Conservation (phyloP, 495 filamentous ascomycete species). For the Staphylotrichum longicolle region DNA sequence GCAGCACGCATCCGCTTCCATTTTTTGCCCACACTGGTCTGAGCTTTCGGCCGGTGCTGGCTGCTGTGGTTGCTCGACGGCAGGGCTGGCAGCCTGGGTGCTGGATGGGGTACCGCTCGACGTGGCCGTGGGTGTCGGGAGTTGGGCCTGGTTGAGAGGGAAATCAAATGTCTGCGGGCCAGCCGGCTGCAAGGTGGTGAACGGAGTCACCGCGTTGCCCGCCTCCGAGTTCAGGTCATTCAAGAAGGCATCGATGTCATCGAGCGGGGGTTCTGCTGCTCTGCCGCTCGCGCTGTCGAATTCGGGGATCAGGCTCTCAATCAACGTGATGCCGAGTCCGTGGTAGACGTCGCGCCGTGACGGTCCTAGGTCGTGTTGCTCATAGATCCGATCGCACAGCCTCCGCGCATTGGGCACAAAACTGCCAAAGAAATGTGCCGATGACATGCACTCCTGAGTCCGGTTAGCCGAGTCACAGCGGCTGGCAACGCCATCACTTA, state of each 20-base stretch:
- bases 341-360: slow-evolving; percentile 40
- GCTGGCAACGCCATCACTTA: slow-evolving; percentile 19
- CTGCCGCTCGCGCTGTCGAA: slow-evolving; percentile 20
- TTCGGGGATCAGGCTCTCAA: slow-evolving; percentile 37
- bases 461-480: slow-evolving; percentile 21
- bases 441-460: slow-evolving; percentile 33
- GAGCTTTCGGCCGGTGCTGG: slow-evolving; percentile 11
- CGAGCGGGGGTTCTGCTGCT: not conserved
- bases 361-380: slow-evolving; percentile 31
- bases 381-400: slow-evolving; percentile 42
- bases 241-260: slow-evolving; percentile 30
- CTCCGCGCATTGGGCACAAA: slow-evolving; percentile 36
- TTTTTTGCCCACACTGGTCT: slow-evolving; percentile 26
- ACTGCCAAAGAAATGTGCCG: slow-evolving; percentile 33
- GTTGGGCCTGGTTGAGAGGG: not conserved
- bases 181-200: not conserved
- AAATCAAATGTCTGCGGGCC: not conserved
- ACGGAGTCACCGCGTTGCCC: not conserved
- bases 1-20: slow-evolving; percentile 43
- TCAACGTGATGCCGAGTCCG: slow-evolving; percentile 35
- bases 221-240: slow-evolving; percentile 22
- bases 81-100: slow-evolving; percentile 8
- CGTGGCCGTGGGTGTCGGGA: slow-evolving; percentile 18
- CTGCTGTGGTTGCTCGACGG: slow-evolving; percentile 12
- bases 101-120: slow-evolving; percentile 9